Evolutionary conservation across 2,329 filamentous ascomycete species (phyloP).

Genomic region (Sporothrix globosa): DNA sequence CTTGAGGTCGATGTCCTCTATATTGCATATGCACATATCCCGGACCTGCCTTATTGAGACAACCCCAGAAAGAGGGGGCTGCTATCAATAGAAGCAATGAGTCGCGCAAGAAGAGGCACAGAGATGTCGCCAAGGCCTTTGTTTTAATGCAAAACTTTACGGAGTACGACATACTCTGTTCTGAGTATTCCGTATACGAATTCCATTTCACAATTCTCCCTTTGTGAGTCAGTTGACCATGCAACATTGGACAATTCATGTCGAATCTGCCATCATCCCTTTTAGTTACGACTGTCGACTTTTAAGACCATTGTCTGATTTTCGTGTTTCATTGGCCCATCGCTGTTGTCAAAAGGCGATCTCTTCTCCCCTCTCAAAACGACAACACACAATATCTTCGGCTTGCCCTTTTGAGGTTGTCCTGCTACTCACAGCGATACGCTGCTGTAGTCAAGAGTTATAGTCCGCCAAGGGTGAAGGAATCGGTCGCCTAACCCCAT

Average conservation of each 20-base stretch:
- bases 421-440: neutral
- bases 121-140: neutral
- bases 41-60: conserved; percentile 22
- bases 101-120: neutral
- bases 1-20: neutral
- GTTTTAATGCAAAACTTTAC: neutral
- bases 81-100: conserved; percentile 9
- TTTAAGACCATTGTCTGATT: conserved; percentile 19
- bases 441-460: neutral
- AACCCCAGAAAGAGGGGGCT: neutral
- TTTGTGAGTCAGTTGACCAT: neutral
- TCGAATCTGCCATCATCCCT: conserved; percentile 20
- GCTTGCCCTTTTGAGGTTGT: conserved; percentile 13
- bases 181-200: neutral
- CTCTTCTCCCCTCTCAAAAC: neutral
- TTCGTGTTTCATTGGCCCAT: conserved; percentile 27
- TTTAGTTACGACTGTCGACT: neutral
- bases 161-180: neutral
- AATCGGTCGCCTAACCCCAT: neutral
- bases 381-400: neutral
- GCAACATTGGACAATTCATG: neutral
- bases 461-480: neutral
- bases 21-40: conserved; percentile 13
- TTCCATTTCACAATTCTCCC: neutral
- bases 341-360: conserved; percentile 15